Evolutionary conservation across 768 basidiomycete species (phyloP), one percentile per base, ranked within the genome.

Genomic region (Tulasnella sp.): DNA sequence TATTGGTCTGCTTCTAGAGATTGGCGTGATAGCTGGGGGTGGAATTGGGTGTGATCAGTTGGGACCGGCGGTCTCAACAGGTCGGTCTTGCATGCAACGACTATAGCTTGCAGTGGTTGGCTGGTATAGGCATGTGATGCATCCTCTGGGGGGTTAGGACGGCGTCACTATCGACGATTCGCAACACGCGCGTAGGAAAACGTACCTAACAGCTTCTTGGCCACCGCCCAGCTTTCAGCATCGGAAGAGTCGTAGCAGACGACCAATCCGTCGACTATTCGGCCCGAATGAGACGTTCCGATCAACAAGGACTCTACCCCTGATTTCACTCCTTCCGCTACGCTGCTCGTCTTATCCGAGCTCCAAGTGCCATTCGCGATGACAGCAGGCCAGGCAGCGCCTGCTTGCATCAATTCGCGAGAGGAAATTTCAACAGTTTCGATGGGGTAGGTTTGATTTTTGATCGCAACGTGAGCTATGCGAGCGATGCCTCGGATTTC

Each of bases 41-140:
- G 75, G 67, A 69, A 76, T 12, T 40, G 25, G 1, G 67, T 68
- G 67, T 76, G 69, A 68, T 76, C 67, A 38, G 67, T 52, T 34
- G 75, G 75, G 17, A 76, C 75, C 14, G 75, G 75, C 29, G 67
- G 67, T 39, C 25, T 38, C 29, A 76, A 85, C 25, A 91, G 84
- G 80, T 97, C 93, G 6, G 91, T 90, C 82, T 97, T 98, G 85
- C 95, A 94, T 4, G 93, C 94, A 17, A 98, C 85, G 15, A 94
- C 91, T 67, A 97, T 86, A 34, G 75, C 75, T 45, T 76, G 75
- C n/a, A 76, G 69, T n/a, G 75, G 75, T 34, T 40, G 45, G 34
- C 42, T 42, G 25, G 40, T 69, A 38, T 76, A 76, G 40, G 67
- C 64, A 22, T 38, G 39, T 29, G 75, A 76, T 15, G 75, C 75